Evolutionary conservation across 306 rosid genomes (phyloP), one percentile per base, ranked within the genome.

Genomic region (Neltuma alba): DNA sequence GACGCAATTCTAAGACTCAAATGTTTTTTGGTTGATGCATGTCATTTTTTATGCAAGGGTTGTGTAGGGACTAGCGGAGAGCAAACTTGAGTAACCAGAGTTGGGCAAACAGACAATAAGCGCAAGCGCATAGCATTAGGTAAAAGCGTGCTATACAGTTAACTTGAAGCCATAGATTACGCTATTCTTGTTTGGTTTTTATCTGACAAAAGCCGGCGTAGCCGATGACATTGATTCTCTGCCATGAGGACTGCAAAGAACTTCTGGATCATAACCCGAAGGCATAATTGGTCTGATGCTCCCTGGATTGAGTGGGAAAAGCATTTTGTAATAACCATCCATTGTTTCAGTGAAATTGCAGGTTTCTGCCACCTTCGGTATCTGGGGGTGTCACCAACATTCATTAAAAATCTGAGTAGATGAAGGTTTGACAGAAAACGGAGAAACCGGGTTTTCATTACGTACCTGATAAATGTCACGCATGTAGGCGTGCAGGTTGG

Each of bases 241-340:
- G 69, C 87, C 82, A 70, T 90, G 97, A 60, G 92, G 90, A 36
- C 25, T 86, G 50, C 74, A 68, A 31, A 91, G 96, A 54, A 33
- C 75, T 80, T 85, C 71, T 70, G 87, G 90, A 45, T 85, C 88
- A 9, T 82, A 89, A 68, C 86, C 84, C 1, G 79, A 72, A 25
- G 99, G 99, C 77, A 87, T 83, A 34, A 80, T 60, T 2, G 97
- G 99, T 76, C 85, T 86, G 79, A 95, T 95, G 85, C 84, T 50
- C 62, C 99, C 97, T 6, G 97, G 97, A 84, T 92, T 95, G 12
- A 95, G 91, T 33, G 97, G 99, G 27, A 92, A 95, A 3, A 91
- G 90, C 34, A 61, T 87, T 47, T 89, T 90, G 88, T 91, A 95
- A 80, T 95, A 95, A 50, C 98, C 97, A 78, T 91, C 99, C 99